A percentile compares a stretch with the other conserved stretches of the same genome.
Conservation (phyloP, 371 early-diverging fungal species). For the Mortierella sp. region DNA sequence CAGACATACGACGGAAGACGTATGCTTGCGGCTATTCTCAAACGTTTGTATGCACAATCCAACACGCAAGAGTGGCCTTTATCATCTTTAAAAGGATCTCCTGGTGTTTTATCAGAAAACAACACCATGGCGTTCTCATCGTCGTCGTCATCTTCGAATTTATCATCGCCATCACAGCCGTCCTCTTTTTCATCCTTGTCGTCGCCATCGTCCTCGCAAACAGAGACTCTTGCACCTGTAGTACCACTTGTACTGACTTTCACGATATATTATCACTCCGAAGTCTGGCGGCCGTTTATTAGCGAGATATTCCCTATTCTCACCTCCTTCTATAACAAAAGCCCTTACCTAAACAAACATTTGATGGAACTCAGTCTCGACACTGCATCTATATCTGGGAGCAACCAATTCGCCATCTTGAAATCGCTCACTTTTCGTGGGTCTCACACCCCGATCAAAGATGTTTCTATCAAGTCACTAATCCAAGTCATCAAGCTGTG, state of each 20-base stretch:
- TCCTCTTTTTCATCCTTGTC: too few species aligned
- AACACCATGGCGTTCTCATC: neutral
- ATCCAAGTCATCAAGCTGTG: neutral
- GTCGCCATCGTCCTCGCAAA: neutral
- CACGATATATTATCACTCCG: neutral
- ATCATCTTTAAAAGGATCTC: neutral
- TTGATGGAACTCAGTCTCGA: neutral
- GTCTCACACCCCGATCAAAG: neutral
- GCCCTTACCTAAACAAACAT: neutral
- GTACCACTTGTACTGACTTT: neutral
- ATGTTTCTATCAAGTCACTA: neutral
- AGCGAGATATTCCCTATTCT: neutral
- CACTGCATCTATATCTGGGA: neutral
- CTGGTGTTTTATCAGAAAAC: neutral
- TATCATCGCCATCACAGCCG: neutral
- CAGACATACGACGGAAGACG: neutral
- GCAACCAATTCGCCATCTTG: neutral
- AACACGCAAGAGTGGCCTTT: neutral
- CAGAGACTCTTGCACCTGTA: neutral
- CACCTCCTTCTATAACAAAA: neutral
- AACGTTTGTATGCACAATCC: neutral
- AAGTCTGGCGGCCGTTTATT: neutral
- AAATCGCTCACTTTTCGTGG: slow-evolving; percentile 8
- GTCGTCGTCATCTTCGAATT: too few species aligned
- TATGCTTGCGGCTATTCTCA: neutral